These are phyloP conservation scores for Coniosporium apollinis DNA, from an alignment of 495 filamentous ascomycete genomes.

Conservation along the genomic window DNA sequence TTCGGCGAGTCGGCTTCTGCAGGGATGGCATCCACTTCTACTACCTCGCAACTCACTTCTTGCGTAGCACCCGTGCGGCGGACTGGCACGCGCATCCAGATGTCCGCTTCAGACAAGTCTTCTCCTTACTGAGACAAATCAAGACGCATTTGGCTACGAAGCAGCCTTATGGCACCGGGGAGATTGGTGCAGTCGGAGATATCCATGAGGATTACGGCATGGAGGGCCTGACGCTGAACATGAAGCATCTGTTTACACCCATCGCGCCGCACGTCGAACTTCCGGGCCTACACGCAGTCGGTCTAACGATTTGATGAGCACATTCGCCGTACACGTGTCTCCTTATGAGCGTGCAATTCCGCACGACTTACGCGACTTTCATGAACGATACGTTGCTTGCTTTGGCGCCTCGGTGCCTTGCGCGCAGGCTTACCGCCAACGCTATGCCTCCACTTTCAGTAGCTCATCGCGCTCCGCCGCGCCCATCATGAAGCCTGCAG, in stretches of 20 bases:
- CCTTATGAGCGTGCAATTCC: no score
- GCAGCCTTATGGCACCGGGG: slow-evolving; percentile 32
- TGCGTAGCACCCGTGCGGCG: slow-evolving; percentile 28
- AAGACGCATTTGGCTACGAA: slow-evolving; percentile 37
- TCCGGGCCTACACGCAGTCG: no score
- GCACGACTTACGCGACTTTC: no score
- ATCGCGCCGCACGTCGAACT: slow-evolving; percentile 10
- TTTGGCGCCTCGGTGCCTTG: no score
- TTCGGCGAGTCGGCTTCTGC: slow-evolving; percentile 42
- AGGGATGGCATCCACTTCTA: slow-evolving; percentile 49
- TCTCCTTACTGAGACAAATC: slow-evolving; percentile 39
- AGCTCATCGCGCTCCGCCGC: no score
- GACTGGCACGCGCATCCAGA: slow-evolving; percentile 36
- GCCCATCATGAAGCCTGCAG: no score
- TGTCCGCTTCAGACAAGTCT: slow-evolving; percentile 38
- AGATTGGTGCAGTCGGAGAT: slow-evolving; percentile 38
- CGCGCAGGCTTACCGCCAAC: no score
- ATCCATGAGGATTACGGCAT: slow-evolving; percentile 44
- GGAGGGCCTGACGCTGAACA: slow-evolving; percentile 44
- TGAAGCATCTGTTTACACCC: slow-evolving; percentile 42
- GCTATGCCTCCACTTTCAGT: no score
- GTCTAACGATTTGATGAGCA: no score
- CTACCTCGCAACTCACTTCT: slow-evolving; percentile 38
- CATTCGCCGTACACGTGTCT: no score
- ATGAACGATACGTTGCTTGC: no score